A percentile compares a stretch with the other conserved stretches of the same genome.
These are phyloP conservation scores for Candolleomyces aberdarensis DNA, from an alignment of 768 basidiomycete species.

Conservation along the genomic window DNA sequence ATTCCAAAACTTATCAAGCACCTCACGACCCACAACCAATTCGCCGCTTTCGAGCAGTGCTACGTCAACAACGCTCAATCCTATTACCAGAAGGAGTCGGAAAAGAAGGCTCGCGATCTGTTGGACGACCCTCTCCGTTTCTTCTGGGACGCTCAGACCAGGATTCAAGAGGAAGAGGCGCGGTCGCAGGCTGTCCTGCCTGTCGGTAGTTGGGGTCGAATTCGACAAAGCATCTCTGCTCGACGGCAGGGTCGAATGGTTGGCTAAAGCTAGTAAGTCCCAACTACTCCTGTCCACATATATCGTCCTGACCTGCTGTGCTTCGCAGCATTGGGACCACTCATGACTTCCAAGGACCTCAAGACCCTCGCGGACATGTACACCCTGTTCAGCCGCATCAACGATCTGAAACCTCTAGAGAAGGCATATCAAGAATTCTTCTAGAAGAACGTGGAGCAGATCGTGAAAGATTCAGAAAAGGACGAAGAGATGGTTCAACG, in stretches of 20 bases:
- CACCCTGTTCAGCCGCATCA: slow-evolving; percentile 56
- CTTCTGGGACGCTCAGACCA: slow-evolving; percentile 42
- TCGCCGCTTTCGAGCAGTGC: slow-evolving; percentile 54
- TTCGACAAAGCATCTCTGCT: slow-evolving; percentile 56
- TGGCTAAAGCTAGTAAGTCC: slow-evolving; percentile 30
- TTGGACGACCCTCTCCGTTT: slow-evolving; percentile 49
- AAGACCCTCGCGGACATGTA: slow-evolving; percentile 53
- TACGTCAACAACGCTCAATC: slow-evolving; percentile 47
- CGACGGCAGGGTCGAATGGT: slow-evolving; percentile 35
- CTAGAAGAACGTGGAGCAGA: slow-evolving; percentile 55
- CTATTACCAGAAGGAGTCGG: slow-evolving; percentile 56
- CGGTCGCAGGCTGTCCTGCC: slow-evolving; percentile 51
- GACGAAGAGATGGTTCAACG: slow-evolving; percentile 80
- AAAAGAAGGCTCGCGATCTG: slow-evolving; percentile 20
- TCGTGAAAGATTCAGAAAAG: slow-evolving; percentile 57
- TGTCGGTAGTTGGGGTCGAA: slow-evolving; percentile 43
- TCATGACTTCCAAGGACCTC: slow-evolving; percentile 47
- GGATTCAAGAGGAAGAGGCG: slow-evolving; percentile 55
- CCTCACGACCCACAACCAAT: slow-evolving; percentile 56
- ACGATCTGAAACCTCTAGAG: slow-evolving; percentile 49
- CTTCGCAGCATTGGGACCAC: slow-evolving; percentile 46
- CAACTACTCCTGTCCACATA: background rate
- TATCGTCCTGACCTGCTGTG: background rate
- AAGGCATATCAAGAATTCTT: slow-evolving; percentile 50
- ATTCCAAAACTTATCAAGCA: slow-evolving; percentile 55